Base-by-base conservation (phyloP, 2,329 filamentous ascomycete genomes). In the Helotiales sp. region DNA sequence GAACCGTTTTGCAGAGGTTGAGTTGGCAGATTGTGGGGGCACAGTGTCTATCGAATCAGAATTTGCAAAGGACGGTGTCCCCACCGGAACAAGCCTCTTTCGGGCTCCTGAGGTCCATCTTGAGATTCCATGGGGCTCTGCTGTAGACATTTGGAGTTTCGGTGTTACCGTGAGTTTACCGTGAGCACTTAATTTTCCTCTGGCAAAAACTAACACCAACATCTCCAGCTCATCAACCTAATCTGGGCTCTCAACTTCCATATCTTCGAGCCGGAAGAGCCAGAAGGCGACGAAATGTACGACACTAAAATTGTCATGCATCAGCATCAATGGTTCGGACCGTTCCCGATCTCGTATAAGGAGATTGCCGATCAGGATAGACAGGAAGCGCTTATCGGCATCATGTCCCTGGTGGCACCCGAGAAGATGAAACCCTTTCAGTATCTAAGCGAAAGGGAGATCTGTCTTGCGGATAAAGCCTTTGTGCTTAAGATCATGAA, bases 401-500 rank as follows among this genome's bases (percentile, higher is more conserved):
- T n/a, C n/a, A n/a, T n/a, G n/a, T n/a, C n/a, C n/a, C n/a, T n/a
- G 65, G 70, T 59, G 61, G 66, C 60, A 40, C 62, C 61, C 28
- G 13, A 68, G 26, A 66, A 62, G 28, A 54, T 54, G 37, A 73
- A 67, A 32, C 69, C 65, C 17, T 71, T 73, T 64, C 32, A 24
- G 8, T 13, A 65, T 20, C 47, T 59, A 8, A 40, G 61, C n/a
- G 69, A 73, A 54, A 5, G 62, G 47, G 69, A 70, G 50, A 47
- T 72, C n/a, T 32, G 26, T n/a, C 55, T 60, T 47, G 69, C 63
- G 45, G 72, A 74, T 57, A 70, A 61, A 52, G 52, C 47, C 26
- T 70, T 71, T 34, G 30, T 74, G 37, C 66, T 62, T 45, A 74
- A 61, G 57, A 72, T 73, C 34, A 73, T 75, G 72, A 71, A 72